A percentile compares a stretch with the other conserved stretches of the same genome.
Conservation (phyloP, 331 rosid genomes). For the Acacia concinna region DNA sequence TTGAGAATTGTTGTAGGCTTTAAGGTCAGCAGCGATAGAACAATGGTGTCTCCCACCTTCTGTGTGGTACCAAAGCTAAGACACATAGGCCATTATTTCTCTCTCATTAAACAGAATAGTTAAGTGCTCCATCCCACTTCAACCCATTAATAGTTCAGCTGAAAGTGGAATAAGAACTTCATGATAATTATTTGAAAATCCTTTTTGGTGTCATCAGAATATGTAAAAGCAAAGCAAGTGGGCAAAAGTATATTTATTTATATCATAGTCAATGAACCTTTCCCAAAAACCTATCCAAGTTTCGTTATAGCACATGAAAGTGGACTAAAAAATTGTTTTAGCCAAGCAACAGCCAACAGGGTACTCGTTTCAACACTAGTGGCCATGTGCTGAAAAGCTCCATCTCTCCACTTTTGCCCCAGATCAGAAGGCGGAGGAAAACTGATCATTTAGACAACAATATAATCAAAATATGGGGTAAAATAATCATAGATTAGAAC, state of each 20-base stretch:
- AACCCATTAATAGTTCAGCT: constrained; percentile 40
- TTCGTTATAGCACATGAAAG: not conserved
- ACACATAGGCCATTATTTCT: constrained; percentile 47
- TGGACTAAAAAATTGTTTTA: not conserved
- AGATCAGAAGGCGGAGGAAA: not conserved
- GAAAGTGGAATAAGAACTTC: constrained; percentile 36
- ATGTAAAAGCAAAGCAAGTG: constrained; percentile 32
- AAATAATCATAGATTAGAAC: not conserved
- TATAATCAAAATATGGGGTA: constrained; percentile 3
- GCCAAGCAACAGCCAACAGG: not conserved
- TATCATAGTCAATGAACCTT: constrained; percentile 3
- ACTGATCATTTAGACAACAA: not conserved
- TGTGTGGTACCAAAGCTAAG: constrained; percentile 43
- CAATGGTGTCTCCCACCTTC: constrained; percentile 70
- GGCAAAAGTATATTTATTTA: constrained; percentile 19
- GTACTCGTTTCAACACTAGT: not conserved
- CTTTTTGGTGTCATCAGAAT: constrained; percentile 27
- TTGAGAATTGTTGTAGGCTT: constrained; percentile 47
- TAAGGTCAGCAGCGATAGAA: constrained; percentile 56
- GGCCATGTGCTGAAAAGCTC: not conserved
- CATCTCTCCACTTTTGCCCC: not conserved
- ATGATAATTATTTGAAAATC: constrained; percentile 37
- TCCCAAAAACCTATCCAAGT: not conserved
- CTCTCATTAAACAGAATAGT: constrained; percentile 43
- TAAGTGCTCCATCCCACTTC: constrained; percentile 51